Evolutionary conservation across 768 basidiomycete genomes (phyloP).

Genomic region (Podaxis sp.): DNA sequence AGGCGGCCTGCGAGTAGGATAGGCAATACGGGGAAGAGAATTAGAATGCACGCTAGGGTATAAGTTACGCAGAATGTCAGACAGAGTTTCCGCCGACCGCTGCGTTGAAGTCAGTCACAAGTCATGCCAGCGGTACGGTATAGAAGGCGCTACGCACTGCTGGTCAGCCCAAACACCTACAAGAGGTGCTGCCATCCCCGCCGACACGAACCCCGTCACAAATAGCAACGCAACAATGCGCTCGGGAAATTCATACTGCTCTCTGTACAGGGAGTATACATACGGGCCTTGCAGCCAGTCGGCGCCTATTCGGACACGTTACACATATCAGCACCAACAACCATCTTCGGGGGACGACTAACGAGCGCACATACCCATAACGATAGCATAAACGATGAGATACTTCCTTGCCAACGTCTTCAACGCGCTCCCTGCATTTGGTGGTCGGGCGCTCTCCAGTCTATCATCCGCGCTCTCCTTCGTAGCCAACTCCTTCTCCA

Average conservation of each 20-base stretch:
- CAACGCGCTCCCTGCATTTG: conserved; percentile 17
- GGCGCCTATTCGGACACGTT: conserved; percentile 45
- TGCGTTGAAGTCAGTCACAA: conserved; percentile 24
- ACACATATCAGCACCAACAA: conserved; percentile 11
- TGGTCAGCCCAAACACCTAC: conserved; percentile 81
- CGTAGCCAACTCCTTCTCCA: conserved; percentile 5
- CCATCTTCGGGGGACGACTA: not conserved
- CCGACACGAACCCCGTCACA: conserved; percentile 75
- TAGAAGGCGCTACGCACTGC: conserved; percentile 43
- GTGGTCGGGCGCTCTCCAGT: conserved; percentile 17
- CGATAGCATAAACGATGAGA: conserved; percentile 66
- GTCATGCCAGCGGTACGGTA: not conserved
- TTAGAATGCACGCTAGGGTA: conserved; percentile 55
- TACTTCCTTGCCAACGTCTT: conserved; percentile 43
- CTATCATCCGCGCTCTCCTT: conserved; percentile 21
- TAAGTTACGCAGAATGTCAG: conserved; percentile 74
- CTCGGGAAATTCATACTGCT: conserved; percentile 66
- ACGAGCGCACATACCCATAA: conserved; percentile 52
- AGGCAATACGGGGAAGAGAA: conserved; percentile 55
- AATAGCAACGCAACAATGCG: conserved; percentile 68
- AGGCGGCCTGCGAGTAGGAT: conserved; percentile 63
- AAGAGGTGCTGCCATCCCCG: conserved; percentile 66
- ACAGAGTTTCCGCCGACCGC: conserved; percentile 68
- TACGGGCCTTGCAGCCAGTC: conserved; percentile 85
- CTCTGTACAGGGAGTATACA: conserved; percentile 70